These are phyloP conservation scores for Zygotorulaspora sp. DNA, from an alignment of 805 yeast species.

Conservation along the genomic window DNA sequence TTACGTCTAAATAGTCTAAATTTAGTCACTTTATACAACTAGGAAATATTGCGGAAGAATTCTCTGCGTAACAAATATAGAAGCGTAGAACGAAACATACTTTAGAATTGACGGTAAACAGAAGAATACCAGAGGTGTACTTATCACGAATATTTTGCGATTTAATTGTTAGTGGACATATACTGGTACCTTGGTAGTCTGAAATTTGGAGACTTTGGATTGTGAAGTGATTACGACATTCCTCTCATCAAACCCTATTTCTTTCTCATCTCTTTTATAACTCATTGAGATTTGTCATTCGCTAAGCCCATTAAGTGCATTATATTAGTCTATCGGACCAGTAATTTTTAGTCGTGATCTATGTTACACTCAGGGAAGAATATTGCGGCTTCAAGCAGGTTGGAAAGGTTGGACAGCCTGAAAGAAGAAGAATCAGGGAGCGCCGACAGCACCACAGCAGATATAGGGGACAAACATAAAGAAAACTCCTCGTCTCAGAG, in stretches of 20 bases:
- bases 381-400: slow-evolving; percentile 3
- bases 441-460: not conserved
- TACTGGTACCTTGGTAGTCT: too few species aligned
- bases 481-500: slow-evolving; percentile 3
- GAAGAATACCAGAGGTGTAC: too few species aligned
- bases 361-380: slow-evolving; percentile 1
- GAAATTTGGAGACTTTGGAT: not conserved
- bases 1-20: too few species aligned
- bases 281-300: not conserved
- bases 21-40: not conserved
- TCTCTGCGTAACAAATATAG: slow-evolving; percentile 2
- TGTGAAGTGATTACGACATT: too few species aligned
- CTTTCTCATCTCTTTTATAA: too few species aligned
- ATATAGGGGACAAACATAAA: not conserved
- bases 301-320: too few species aligned
- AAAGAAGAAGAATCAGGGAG: slow-evolving; percentile 10
- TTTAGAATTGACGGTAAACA: not conserved
- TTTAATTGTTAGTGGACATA: too few species aligned
- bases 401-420: slow-evolving; percentile 13
- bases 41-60: too few species aligned
- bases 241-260: too few species aligned
- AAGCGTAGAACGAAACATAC: not conserved
- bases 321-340: too few species aligned
- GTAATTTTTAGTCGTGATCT: too few species aligned
- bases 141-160: too few species aligned